These are phyloP conservation scores for Boletus semigastroideus DNA, from an alignment of 1,284 basidiomycete genomes.

Conservation along the genomic window DNA sequence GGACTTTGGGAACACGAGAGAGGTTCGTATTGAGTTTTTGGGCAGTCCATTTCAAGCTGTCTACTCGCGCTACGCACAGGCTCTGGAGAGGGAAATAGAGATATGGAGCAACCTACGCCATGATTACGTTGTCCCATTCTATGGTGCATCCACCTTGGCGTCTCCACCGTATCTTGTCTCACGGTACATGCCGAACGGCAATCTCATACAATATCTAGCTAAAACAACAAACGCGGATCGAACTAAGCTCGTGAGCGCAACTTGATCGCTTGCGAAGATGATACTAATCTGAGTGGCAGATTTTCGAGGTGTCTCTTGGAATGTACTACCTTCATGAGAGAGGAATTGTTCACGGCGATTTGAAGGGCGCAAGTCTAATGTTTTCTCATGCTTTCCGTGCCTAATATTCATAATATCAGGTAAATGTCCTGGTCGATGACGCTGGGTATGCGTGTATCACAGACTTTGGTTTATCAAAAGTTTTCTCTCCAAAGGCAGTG, in stretches of 20 bases:
- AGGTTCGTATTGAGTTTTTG: neutral
- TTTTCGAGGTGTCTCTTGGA: slow-evolving; percentile 5
- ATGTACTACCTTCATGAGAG: slow-evolving; percentile 9
- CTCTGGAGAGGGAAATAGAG: neutral
- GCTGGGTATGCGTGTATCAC: slow-evolving; percentile 8
- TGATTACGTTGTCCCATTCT: slow-evolving; percentile 7
- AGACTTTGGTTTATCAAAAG: slow-evolving; percentile 4
- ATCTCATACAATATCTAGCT: slow-evolving; percentile 1
- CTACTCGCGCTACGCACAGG: neutral
- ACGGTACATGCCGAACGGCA: slow-evolving; percentile 6
- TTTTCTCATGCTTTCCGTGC: neutral
- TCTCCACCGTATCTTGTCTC: slow-evolving; percentile 1
- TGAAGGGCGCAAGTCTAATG: neutral
- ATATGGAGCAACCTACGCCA: slow-evolving; percentile 3
- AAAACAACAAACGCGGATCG: neutral
- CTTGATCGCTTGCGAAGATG: neutral
- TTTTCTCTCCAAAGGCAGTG: neutral
- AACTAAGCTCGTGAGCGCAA: neutral
- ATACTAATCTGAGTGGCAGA: neutral
- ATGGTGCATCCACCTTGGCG: slow-evolving; percentile 4
- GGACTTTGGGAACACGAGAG: neutral
- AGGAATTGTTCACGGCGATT: neutral
- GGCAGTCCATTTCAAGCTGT: neutral
- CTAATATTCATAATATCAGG: neutral
- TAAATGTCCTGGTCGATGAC: slow-evolving; percentile 8